Evolutionary conservation across 176 grass and related monocot genomes (phyloP).

Genomic region (barley (Hordeum vulgare)): MorexV3_pseudomolecules_assembly NC_058518.1:430442309-430442808

Average conservation of each 20-base stretch:
- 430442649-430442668: not conserved
- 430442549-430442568: slow-evolving; percentile 92
- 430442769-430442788: not conserved
- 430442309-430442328: slow-evolving; percentile 71
- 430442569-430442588: slow-evolving; percentile 94
- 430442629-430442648: slow-evolving; percentile 99
- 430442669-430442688: slow-evolving; percentile 18
- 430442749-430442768: not conserved
- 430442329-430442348: slow-evolving; percentile 94
- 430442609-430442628: slow-evolving; percentile 91
- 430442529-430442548: slow-evolving; percentile 88
- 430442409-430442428: slow-evolving; percentile 66
- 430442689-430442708: not conserved
- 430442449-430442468: slow-evolving; percentile 95
- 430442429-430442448: slow-evolving; percentile 76
- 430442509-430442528: slow-evolving; percentile 95
- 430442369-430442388: slow-evolving; percentile 88
- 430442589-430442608: slow-evolving; percentile 66
- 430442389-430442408: slow-evolving; percentile 93
- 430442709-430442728: not conserved
- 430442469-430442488: slow-evolving; percentile 80
- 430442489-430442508: slow-evolving; percentile 59
- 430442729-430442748: not conserved
- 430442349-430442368: slow-evolving; percentile 88
- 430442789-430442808: not conserved